These are phyloP conservation scores for Euclidium syriacum DNA, from an alignment of 345 rosid genomes.

Conservation along the genomic window DNA sequence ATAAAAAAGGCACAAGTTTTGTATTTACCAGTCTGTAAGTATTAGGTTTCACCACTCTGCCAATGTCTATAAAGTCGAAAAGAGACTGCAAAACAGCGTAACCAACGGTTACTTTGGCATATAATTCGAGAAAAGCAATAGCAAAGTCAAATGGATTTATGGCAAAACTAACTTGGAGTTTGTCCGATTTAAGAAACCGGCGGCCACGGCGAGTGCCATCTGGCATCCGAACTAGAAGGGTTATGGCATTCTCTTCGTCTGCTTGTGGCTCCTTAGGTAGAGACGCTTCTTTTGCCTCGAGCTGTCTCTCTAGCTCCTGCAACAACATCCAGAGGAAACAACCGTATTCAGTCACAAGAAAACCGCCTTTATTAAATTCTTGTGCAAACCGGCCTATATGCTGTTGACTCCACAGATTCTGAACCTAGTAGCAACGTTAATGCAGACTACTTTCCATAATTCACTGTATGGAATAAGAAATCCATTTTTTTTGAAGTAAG, in stretches of 20 bases:
- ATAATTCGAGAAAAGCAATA: background rate
- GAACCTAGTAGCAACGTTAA: background rate
- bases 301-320: conserved; percentile 84
- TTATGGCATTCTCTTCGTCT: conserved; percentile 78
- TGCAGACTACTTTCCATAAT: too few relatives aligned
- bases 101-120: background rate
- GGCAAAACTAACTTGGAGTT: conserved; percentile 53
- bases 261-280: conserved; percentile 83
- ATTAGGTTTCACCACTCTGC: conserved; percentile 82
- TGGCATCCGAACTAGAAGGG: conserved; percentile 89
- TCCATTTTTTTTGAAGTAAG: background rate
- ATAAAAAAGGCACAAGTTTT: background rate
- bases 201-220: conserved; percentile 92
- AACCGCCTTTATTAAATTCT: background rate
- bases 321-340: conserved; percentile 5
- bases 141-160: background rate
- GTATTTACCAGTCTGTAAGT: conserved; percentile 78
- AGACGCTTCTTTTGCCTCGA: conserved; percentile 88
- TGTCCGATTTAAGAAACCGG: conserved; percentile 80
- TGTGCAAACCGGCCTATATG: conserved; percentile 1
- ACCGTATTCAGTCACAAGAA: background rate
- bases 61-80: conserved; percentile 87
- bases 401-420: background rate
- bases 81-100: conserved; percentile 56
- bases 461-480: background rate